Base-by-base conservation (phyloP, 1,284 basidiomycete species). In the Melampsora larici-populina region DNA sequence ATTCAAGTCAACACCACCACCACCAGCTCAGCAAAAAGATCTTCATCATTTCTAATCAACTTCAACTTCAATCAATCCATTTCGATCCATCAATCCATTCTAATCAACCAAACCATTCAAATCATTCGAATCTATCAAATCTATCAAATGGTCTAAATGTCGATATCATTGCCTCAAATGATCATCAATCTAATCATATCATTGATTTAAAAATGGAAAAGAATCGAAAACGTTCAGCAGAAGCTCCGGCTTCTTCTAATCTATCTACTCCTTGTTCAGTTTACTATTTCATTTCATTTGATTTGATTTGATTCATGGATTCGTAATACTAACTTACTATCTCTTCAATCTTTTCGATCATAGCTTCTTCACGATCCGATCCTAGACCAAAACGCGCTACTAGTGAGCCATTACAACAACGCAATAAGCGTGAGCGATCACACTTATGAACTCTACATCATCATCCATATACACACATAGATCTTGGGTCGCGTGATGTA, bases 321-420 rank as follows among this genome's bases (percentile, higher is more conserved):
- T n/a, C 13, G 9, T 62, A 21, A 55, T 55, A 55, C 51, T 55
- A 15, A 55, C 13, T n/a, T n/a, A n/a, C 51, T 3, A 21, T 55
- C 24, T 55, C 2, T 15, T 55, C 18, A 15, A 55, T 55, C 17
- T 55, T 24, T 5, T 55, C 18, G 13, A 5, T 6, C 17, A 3
- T 55, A 55, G 51, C 65, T n/a, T 67, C 65, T 33, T 67, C 65
- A 31, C 17, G 18, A 17, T 67, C 65, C 43, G 65, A 67, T 17
- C 49, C 18, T 51, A 36, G 68, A 21, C 71, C 63, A 21, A 73
- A 73, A 73, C 58, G 71, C 29, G 71, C 71, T 13, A 46, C 51
- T 15, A 76, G 65, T 58, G 73, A 76, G 60, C 73, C 73, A 62
- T 51, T 69, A 46, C 70, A 51, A 60, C 64, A 68, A 29, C n/a